Base-by-base conservation (phyloP, 2,329 filamentous ascomycete genomes). In the Phoma sp. region DNA sequence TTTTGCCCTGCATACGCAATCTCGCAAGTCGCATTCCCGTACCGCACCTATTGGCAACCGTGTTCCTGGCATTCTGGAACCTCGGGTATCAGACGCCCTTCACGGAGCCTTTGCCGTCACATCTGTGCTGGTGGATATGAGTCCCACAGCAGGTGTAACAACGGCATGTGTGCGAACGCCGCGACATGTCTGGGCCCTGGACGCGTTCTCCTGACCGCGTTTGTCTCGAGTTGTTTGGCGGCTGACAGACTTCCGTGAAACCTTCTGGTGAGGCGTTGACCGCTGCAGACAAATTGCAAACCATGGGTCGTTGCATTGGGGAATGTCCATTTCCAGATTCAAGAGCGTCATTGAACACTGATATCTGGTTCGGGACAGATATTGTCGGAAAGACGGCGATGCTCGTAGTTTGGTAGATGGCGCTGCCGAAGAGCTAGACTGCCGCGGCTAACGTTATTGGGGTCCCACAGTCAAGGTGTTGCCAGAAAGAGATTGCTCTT, bases 1-100 rank as follows among this genome's bases (percentile, higher is more conserved):
- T 27, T 35, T 48, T 45, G 33, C 45, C 52, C 52, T 55, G 52
- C 52, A 55, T 49, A 24, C 23, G 40, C 30, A 40, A 46, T 37
- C 32, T 52, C 49, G 41, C 45, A 41, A 35, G 25, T 41, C 37
- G 27, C 37, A 48, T 38, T 43, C 22, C 40, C 36, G 30, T 24
- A 25, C 32, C 32, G 29, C 46, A 39, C 22, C 27, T n/a, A 24
- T 22, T 14, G 2, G 24, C 13, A 14, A 25, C 9, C 11, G 37
- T 7, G 43, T 39, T 22, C 30, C 40, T 33, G 35, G 24, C 14
- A 36, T 55, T 46, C 41, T 50, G 49, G 52, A 55, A 50, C 41
- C 52, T 47, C 52, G 46, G 52, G 46, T 46, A 30, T 48, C 29
- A 8, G 23, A 41, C 41, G 32, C 22, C 32, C 23, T 30, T 18